Evolutionary conservation across 2,329 filamentous ascomycete genomes (phyloP).

Genomic region (Monascus ruber): DNA sequence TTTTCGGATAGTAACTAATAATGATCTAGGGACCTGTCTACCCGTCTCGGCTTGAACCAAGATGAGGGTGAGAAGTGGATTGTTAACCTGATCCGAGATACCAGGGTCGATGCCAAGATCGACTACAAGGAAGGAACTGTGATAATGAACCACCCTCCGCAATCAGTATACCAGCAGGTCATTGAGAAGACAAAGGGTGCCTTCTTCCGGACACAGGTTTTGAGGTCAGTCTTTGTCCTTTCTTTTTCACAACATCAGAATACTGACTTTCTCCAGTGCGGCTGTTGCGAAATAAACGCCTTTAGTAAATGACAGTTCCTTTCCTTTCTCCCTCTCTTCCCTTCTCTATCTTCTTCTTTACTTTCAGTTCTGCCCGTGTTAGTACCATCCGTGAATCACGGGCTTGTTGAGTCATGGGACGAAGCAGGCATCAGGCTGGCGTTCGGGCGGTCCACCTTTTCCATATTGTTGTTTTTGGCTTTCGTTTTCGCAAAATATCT

Average conservation of each 20-base stretch:
- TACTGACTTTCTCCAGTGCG: constrained; percentile 21
- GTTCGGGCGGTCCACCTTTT: constrained; percentile 29
- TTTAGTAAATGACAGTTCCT: constrained; percentile 12
- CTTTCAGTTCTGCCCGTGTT: constrained; percentile 21
- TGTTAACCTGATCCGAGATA: constrained; percentile 97
- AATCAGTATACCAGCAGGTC: constrained; percentile 97
- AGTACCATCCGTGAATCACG: constrained; percentile 18
- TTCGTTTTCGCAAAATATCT: constrained; percentile 14
- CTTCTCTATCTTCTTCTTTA: constrained; percentile 15
- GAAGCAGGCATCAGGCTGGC: constrained; percentile 31
- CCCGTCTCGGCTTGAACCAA: constrained; percentile 77
- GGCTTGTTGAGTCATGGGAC: constrained; percentile 22
- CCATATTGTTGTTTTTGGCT: constrained; percentile 8
- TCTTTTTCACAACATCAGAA: constrained; percentile 3
- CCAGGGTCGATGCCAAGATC: constrained; percentile 94
- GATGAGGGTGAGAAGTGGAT: constrained; percentile 99
- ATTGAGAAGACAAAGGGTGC: constrained; percentile 98
- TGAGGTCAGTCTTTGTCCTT: constrained; percentile 40
- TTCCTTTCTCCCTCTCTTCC: constrained; percentile 16
- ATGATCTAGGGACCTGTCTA: constrained; percentile 61
- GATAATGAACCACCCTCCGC: constrained; percentile 97
- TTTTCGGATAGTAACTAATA: constrained; percentile 8
- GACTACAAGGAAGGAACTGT: constrained; percentile 98
- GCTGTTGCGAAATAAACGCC: constrained; percentile 39
- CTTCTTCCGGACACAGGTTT: constrained; percentile 95